Conservation (phyloP, 306 rosid species). For the Lablab purpureus region DNA sequence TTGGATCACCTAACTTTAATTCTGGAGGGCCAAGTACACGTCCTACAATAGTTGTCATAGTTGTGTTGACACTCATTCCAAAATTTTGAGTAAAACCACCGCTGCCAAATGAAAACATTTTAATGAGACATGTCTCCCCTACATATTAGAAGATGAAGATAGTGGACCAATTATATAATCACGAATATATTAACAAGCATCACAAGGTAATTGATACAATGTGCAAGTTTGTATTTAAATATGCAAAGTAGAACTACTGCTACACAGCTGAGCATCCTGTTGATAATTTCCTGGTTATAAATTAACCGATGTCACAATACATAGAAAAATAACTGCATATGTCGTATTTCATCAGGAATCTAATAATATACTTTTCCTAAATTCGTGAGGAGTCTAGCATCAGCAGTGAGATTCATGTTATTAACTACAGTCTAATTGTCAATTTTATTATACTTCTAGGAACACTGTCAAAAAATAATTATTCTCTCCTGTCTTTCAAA, state of each 20-base stretch:
- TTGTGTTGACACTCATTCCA: constrained; percentile 64
- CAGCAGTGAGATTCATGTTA: background rate
- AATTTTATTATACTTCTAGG: constrained; percentile 17
- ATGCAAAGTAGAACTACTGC: constrained; percentile 28
- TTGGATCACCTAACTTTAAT: constrained; percentile 62
- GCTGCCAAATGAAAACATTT: constrained; percentile 49
- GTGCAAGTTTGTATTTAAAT: constrained; percentile 16
- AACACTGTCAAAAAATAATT: constrained; percentile 16
- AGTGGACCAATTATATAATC: constrained; percentile 18
- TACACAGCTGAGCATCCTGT: constrained; percentile 31
- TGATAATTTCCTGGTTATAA: constrained; percentile 33
- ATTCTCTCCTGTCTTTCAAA: constrained; percentile 23
- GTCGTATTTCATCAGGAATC: constrained; percentile 18
- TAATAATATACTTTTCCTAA: background rate
- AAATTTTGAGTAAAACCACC: constrained; percentile 63
- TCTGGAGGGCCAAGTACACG: constrained; percentile 78
- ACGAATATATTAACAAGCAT: background rate
- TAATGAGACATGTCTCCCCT: constrained; percentile 8
- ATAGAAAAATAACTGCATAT: background rate
- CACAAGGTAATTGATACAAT: background rate
- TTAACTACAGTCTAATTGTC: background rate
- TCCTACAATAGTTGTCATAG: constrained; percentile 66
- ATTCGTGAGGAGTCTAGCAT: background rate
- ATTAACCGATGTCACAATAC: constrained; percentile 9
- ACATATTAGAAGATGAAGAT: constrained; percentile 13